Evolutionary conservation across 1,139 yeast species (phyloP).

Genomic region (Wickerhamomyces sp.): DNA sequence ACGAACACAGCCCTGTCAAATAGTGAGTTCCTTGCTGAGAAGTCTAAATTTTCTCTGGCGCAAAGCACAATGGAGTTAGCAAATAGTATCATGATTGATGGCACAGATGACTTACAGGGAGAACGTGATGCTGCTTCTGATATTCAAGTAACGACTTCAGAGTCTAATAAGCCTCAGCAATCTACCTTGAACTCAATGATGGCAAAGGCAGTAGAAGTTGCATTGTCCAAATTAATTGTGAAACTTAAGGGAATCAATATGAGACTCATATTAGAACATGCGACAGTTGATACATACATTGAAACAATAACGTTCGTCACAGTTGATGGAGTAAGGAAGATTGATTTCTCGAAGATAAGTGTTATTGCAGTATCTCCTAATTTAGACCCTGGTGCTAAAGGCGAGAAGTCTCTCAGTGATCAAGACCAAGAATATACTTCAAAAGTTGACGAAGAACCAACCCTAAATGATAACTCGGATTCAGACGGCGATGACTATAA

Average conservation of each 20-base stretch:
- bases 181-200: slow-evolving; percentile 47
- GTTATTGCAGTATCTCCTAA: slow-evolving; percentile 37
- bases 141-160: background rate
- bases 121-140: slow-evolving; percentile 4
- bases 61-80: slow-evolving; percentile 67
- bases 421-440: no score
- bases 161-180: background rate
- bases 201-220: slow-evolving; percentile 63
- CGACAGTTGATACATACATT: slow-evolving; percentile 39
- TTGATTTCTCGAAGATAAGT: slow-evolving; percentile 37
- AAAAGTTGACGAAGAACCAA: slow-evolving; percentile 17
- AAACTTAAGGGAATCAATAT: slow-evolving; percentile 41
- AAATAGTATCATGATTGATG: slow-evolving; percentile 44
- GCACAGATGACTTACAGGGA: slow-evolving; percentile 7
- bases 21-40: slow-evolving; percentile 18
- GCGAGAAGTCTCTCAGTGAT: background rate
- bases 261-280: slow-evolving; percentile 48
- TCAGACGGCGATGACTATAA: slow-evolving; percentile 21
- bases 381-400: slow-evolving; percentile 24
- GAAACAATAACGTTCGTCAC: slow-evolving; percentile 39
- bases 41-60: slow-evolving; percentile 42
- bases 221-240: slow-evolving; percentile 57
- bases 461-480: slow-evolving; percentile 16
- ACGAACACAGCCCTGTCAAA: slow-evolving; percentile 9
- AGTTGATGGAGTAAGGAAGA: slow-evolving; percentile 43